Percentiles rank a stretch among this genome's conserved stretches.
phyloP scores from a whole-genome alignment of 306 rosid species.

The Purshia tridentata region DNA sequence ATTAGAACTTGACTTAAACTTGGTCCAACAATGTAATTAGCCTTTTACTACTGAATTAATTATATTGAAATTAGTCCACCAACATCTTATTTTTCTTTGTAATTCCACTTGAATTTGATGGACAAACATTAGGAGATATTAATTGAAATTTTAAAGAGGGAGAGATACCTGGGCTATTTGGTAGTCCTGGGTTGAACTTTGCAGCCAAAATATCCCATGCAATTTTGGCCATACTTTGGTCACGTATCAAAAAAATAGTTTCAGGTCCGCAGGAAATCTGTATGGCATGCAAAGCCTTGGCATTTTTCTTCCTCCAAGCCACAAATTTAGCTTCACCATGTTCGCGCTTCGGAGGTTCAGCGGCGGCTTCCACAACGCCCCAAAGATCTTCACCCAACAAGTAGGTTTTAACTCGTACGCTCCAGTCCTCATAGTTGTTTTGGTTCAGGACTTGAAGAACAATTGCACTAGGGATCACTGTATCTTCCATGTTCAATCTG shows the following conservation, averaged over 20 bases:
- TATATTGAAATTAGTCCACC: too few relatives aligned
- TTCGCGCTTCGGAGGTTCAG: neutral
- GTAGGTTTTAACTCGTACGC: neutral
- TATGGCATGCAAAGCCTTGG: slow-evolving; percentile 12
- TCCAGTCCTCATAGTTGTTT: slow-evolving; percentile 11
- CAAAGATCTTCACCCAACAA: slow-evolving; percentile 11
- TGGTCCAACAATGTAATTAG: too few relatives aligned
- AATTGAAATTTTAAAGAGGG: too few relatives aligned
- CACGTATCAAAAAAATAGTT: neutral
- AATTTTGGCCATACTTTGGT: too few relatives aligned
- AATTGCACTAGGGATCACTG: neutral
- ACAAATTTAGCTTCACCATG: neutral
- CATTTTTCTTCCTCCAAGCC: slow-evolving; percentile 7
- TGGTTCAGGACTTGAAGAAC: slow-evolving; percentile 10
- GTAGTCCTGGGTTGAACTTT: neutral
- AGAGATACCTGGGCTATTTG: too few relatives aligned
- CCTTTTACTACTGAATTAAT: too few relatives aligned
- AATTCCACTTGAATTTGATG: too few relatives aligned
- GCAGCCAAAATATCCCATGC: neutral
- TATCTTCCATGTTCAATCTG: too few relatives aligned
- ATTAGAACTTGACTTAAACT: too few relatives aligned
- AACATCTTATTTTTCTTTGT: too few relatives aligned
- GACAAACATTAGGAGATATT: too few relatives aligned
- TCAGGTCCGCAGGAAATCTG: slow-evolving; percentile 5
- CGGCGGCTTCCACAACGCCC: neutral